Percentiles rank a stretch among this genome's conserved stretches.
Evolutionary conservation across 108 stramenopile species (phyloP).

Genomic region (Nannochloropsis gaditana): DNA sequence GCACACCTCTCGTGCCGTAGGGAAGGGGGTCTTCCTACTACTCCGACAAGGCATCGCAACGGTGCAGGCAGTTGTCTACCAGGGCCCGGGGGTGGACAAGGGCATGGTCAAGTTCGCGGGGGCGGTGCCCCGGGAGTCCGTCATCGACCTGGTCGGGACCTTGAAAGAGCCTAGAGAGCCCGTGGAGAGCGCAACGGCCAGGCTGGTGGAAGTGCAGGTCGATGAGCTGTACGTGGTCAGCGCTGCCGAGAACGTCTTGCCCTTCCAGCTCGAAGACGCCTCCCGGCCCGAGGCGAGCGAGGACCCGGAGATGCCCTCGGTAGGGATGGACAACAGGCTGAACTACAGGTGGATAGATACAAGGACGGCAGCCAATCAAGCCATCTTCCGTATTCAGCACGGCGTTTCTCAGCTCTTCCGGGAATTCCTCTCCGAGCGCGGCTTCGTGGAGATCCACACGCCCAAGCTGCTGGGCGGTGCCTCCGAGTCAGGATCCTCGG

Average conservation of each 20-base stretch:
- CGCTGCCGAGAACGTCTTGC: conserved; percentile 72
- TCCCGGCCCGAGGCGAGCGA: conserved; percentile 61
- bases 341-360: conserved; percentile 96
- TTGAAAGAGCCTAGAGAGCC: conserved; percentile 70
- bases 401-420: conserved; percentile 92
- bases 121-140: conserved; percentile 73
- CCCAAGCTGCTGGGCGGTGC: conserved; percentile 97
- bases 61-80: conserved; percentile 78
- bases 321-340: conserved; percentile 75
- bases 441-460: conserved; percentile 94
- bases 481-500: conserved; percentile 91
- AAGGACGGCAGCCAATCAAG: conserved; percentile 95
- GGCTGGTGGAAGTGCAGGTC: conserved; percentile 83
- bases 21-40: conserved; percentile 89
- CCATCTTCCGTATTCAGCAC: conserved; percentile 90
- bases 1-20: conserved; percentile 66
- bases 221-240: conserved; percentile 69
- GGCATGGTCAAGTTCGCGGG: conserved; percentile 94
- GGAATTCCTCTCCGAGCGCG: conserved; percentile 71
- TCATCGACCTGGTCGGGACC: conserved; percentile 82
- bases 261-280: conserved; percentile 96
- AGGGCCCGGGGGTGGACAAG: conserved; percentile 55
- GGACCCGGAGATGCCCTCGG: background rate
- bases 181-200: conserved; percentile 84
- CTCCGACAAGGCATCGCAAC: conserved; percentile 81